Evolutionary conservation across 2,329 filamentous ascomycete species (phyloP), one percentile per base, ranked within the genome.

Genomic region (Pseudopithomyces maydicus): DNA sequence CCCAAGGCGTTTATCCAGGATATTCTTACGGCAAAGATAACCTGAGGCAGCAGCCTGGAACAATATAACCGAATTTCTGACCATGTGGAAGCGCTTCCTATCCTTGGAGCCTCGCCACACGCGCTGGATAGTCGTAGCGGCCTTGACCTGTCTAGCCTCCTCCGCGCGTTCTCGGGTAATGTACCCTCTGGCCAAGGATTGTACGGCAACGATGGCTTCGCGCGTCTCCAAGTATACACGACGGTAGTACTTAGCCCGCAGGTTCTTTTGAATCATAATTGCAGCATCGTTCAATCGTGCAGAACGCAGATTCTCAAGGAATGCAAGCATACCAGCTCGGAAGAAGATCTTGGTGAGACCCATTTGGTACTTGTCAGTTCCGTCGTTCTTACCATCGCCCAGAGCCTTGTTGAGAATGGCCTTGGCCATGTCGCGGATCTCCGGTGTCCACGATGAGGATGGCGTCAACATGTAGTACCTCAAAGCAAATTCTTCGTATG

Each of bases 321-420:
- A 97, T 6, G 95, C 95, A 68, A 99, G 88, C 95, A 99, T 99
- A 77, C 95, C 95, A 54, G 95, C 95, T 58, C 95, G 90, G 87
- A 99, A 99, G 81, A 99, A 99, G 74, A 99, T 97, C 81, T 99
- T 99, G 51, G 94, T 98, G 64, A 98, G 82, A 79, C 95, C 95
- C 63, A 99, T 86, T 79, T 99, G 95, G 74, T 98, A 99, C 79
- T 97, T 99, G 80, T 98, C 95, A 42, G 84, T 91, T 65, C 87
- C 88, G 59, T 81, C 79, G 39, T 79, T 78, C 66, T 90, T 88
- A 55, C 91, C 74, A 45, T 74, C 73, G 39, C 80, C 94, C 29
- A 99, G 83, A 1, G 93, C 95, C 78, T 93, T 95, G 57, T 86
- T 88, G 62, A 99, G 79, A 69, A 99, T 99, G 19, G 90, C 90